Percentiles rank a stretch among this genome's conserved stretches.
phyloP scores from a whole-genome alignment of 345 rosid species.

The Ceriops decandra region DNA sequence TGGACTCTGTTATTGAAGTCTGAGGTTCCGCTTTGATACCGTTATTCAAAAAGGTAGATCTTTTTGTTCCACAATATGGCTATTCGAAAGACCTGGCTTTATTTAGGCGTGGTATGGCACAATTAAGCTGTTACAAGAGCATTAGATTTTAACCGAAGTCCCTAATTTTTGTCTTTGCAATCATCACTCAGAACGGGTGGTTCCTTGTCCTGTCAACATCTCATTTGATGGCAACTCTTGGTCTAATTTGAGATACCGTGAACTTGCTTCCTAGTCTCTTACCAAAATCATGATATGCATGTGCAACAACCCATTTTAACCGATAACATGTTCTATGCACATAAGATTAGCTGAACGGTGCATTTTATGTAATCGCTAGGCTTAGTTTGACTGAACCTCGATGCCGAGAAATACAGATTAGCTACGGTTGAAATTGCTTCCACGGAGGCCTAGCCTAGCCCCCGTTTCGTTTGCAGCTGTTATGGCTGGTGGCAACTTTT shows the following conservation, averaged over 20 bases:
- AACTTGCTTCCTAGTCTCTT: background rate
- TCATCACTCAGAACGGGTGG: constrained; percentile 3
- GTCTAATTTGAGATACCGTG: constrained; percentile 2
- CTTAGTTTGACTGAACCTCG: background rate
- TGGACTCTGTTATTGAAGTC: constrained; percentile 15
- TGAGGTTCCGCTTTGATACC: constrained; percentile 17
- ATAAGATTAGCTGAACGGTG: constrained; percentile 3
- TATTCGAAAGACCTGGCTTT: background rate
- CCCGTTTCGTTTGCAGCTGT: background rate
- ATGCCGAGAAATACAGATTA: background rate
- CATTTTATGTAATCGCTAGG: constrained; percentile 14
- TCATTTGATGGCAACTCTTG: background rate
- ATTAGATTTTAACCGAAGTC: background rate
- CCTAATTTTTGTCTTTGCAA: background rate
- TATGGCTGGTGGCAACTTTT: background rate
- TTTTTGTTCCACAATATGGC: background rate
- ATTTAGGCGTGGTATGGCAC: constrained; percentile 1
- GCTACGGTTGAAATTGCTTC: too few relatives aligned
- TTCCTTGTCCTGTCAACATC: constrained; percentile 12
- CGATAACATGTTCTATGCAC: background rate
- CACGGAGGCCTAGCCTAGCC: background rate
- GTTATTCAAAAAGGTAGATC: background rate
- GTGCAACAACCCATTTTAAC: background rate
- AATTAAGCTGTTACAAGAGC: constrained; percentile 4
- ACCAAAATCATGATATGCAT: constrained; percentile 1